Conservation (phyloP, 1,284 basidiomycete species). For the Pseudozyma flocculosa region DNA sequence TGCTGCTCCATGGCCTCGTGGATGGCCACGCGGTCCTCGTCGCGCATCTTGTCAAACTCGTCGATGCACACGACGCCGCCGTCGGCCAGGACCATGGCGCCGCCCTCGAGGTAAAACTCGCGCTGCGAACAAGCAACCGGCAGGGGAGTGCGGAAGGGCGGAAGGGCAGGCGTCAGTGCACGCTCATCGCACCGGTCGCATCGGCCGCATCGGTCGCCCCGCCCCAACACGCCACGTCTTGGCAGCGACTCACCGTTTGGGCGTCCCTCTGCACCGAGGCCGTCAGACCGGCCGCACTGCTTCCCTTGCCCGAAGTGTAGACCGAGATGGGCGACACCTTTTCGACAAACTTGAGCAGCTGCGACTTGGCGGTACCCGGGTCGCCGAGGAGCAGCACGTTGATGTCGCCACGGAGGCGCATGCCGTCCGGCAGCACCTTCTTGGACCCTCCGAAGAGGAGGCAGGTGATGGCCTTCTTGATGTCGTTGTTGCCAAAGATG, state of each 20-base stretch:
- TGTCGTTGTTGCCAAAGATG: constrained; percentile 94
- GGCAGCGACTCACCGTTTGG: constrained; percentile 68
- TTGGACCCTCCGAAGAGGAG: constrained; percentile 96
- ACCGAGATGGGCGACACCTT: constrained; percentile 97
- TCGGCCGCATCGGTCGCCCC: no score
- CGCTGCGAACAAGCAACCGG: no score
- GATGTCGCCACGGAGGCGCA: constrained; percentile 95
- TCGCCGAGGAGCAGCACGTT: constrained; percentile 95
- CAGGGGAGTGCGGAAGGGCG: no score
- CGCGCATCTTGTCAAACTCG: constrained; percentile 99
- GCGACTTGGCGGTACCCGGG: constrained; percentile 96
- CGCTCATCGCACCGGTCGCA: no score
- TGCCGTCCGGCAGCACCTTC: constrained; percentile 94
- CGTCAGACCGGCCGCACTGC: constrained; percentile 94
- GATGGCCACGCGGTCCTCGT: constrained; percentile 97
- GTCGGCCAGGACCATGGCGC: constrained; percentile 98
- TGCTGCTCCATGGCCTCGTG: constrained; percentile 99
- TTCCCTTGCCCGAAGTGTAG: constrained; percentile 97
- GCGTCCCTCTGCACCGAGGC: constrained; percentile 95
- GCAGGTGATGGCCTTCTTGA: constrained; percentile 96
- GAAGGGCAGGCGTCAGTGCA: no score
- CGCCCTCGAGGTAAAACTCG: constrained; percentile 98
- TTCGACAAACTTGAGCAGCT: constrained; percentile 96
- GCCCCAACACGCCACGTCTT: no score
- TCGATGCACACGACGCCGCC: constrained; percentile 99